Conservation (phyloP, 2,329 filamentous ascomycete genomes). For the Sporothrix brasiliensis region DNA sequence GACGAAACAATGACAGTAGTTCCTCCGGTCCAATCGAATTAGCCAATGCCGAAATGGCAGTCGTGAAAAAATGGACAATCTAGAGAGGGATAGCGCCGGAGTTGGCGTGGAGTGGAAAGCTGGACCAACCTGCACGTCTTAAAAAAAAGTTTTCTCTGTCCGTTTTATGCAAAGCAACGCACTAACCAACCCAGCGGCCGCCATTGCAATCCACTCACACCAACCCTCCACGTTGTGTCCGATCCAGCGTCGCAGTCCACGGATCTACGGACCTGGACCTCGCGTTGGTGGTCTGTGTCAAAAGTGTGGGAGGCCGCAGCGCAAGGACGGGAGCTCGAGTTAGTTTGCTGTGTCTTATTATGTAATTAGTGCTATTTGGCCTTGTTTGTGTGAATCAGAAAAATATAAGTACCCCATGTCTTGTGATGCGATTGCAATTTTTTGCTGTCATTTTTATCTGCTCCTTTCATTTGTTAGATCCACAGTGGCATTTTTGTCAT, state of each 20-base stretch:
- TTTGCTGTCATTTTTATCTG: neutral
- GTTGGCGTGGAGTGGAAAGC: conserved; percentile 17
- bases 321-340: neutral
- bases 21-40: neutral
- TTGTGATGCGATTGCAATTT: too few relatives aligned
- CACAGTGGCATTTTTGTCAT: neutral
- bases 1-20: conserved; percentile 4
- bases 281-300: neutral
- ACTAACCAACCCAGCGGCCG: neutral
- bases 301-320: conserved; percentile 21
- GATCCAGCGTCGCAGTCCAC: neutral
- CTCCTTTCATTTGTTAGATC: neutral
- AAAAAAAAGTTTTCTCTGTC: neutral
- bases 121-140: neutral
- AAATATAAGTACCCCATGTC: too few relatives aligned
- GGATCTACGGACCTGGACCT: neutral
- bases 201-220: neutral
- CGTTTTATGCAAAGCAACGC: neutral
- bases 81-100: conserved; percentile 11
- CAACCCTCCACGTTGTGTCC: conserved; percentile 4
- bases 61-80: too few relatives aligned
- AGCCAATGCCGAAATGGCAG: neutral
- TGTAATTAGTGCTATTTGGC: too few relatives aligned
- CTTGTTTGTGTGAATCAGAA: neutral
- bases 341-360: too few relatives aligned